Conservation (phyloP, 805 yeast species). For the Candida pini region DNA sequence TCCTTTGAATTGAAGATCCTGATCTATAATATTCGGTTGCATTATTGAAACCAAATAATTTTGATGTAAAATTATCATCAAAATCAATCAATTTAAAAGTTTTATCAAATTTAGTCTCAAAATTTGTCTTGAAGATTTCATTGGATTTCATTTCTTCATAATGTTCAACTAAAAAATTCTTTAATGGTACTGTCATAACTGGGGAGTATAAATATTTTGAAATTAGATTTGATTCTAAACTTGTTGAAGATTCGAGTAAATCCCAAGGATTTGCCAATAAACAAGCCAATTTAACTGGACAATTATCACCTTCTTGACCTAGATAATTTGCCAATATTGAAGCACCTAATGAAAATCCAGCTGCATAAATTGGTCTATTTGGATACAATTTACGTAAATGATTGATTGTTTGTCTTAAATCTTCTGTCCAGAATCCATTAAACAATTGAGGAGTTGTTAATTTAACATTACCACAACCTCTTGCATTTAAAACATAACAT, state of each 20-base stretch:
- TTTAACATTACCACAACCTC: slow-evolving; percentile 73
- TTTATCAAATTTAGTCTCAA: slow-evolving; percentile 12
- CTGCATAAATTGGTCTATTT: slow-evolving; percentile 54
- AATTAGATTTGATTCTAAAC: slow-evolving; percentile 35
- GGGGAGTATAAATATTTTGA: slow-evolving; percentile 46
- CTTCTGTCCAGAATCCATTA: slow-evolving; percentile 68
- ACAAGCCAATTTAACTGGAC: slow-evolving; percentile 47
- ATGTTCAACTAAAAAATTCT: slow-evolving; percentile 38
- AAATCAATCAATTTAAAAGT: slow-evolving; percentile 43
- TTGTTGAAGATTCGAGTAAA: slow-evolving; percentile 41
- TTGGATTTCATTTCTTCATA: slow-evolving; percentile 31
- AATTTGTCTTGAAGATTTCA: slow-evolving; percentile 18
- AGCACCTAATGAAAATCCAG: slow-evolving; percentile 83
- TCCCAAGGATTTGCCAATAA: slow-evolving; percentile 75
- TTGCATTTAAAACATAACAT: slow-evolving; percentile 59
- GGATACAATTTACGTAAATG: slow-evolving; percentile 50
- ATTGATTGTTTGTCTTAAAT: slow-evolving; percentile 50
- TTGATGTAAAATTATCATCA: slow-evolving; percentile 61
- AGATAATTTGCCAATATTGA: slow-evolving; percentile 64
- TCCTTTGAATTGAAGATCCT: slow-evolving; percentile 52
- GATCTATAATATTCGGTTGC: slow-evolving; percentile 60
- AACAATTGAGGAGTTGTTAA: slow-evolving; percentile 66
- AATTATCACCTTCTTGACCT: slow-evolving; percentile 54
- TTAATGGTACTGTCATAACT: slow-evolving; percentile 43
- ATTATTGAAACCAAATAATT: slow-evolving; percentile 57